Evolutionary conservation across 2,329 filamentous ascomycete species (phyloP).

Genomic region (Ophiobolus disseminans): DNA sequence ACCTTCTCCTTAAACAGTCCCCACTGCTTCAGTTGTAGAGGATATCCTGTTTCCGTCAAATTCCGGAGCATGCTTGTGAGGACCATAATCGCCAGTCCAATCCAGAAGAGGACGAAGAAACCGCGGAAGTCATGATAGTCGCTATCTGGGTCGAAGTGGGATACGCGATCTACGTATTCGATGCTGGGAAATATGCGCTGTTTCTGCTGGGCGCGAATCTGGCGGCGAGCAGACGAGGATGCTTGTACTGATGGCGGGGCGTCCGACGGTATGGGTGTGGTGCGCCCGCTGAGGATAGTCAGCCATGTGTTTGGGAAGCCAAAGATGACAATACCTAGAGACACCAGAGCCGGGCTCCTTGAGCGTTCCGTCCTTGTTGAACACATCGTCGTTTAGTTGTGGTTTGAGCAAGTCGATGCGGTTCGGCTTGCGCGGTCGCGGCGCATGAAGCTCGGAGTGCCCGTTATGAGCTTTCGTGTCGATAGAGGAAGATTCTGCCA

Average conservation of each 20-base stretch:
- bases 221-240: conserved; percentile 83
- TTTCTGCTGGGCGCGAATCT: conserved; percentile 79
- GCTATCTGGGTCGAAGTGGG: conserved; percentile 91
- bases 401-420: conserved; percentile 46
- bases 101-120: conserved; percentile 99
- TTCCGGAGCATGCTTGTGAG: conserved; percentile 93
- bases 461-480: conserved; percentile 33
- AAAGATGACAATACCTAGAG: conserved; percentile 65
- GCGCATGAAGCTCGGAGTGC: conserved; percentile 36
- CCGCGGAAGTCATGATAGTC: conserved; percentile 94
- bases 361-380: conserved; percentile 30
- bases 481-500: conserved; percentile 44
- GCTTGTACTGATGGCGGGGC: conserved; percentile 91
- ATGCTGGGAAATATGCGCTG: conserved; percentile 91
- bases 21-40: conserved; percentile 87
- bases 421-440: conserved; percentile 46
- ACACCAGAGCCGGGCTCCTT: conserved; percentile 38
- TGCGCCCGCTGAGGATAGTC: conserved; percentile 70
- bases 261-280: conserved; percentile 84
- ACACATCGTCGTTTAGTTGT: conserved; percentile 40
- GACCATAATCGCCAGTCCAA: conserved; percentile 94
- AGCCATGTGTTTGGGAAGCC: conserved; percentile 40
- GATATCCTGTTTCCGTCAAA: conserved; percentile 89
- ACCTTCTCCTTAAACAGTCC: conserved; percentile 85
- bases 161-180: conserved; percentile 87